Conservation (phyloP, 2,329 filamentous ascomycete genomes). For the Elsinoe necatrix region DNA sequence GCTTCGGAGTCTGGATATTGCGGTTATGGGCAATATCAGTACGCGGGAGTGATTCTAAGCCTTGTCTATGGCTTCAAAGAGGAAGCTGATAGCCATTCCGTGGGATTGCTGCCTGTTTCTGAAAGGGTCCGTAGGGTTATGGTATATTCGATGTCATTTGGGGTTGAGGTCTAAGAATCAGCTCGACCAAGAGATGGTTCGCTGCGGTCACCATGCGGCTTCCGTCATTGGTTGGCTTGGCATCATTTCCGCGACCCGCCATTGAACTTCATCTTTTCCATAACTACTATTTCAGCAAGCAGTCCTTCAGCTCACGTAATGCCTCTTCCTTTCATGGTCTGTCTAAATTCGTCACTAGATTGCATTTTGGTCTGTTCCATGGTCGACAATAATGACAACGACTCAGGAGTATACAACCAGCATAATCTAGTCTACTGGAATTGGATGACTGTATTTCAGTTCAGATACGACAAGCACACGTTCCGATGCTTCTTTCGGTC, state of each 20-base stretch:
- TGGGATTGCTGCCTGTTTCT: neutral
- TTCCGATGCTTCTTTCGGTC: conserved; percentile 17
- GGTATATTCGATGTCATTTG: conserved; percentile 4
- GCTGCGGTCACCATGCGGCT: neutral
- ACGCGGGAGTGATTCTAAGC: neutral
- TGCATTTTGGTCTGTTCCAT: too few species aligned
- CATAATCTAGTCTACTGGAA: too few species aligned
- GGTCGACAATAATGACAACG: too few species aligned
- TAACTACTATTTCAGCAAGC: neutral
- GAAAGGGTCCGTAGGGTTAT: conserved; percentile 1
- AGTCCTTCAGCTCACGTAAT: too few species aligned
- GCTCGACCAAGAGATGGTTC: neutral
- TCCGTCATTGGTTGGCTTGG: conserved; percentile 14
- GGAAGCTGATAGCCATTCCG: neutral
- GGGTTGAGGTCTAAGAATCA: conserved; percentile 2
- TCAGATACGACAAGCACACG: too few species aligned
- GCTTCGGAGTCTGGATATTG: neutral
- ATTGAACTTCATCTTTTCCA: too few species aligned
- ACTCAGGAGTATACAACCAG: too few species aligned
- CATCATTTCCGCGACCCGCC: neutral
- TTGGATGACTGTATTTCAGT: too few species aligned
- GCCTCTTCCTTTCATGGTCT: too few species aligned
- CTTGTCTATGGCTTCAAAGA: neutral
- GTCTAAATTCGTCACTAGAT: too few species aligned
- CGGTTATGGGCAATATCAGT: neutral